Evolutionary conservation across 2,329 filamentous ascomycete species (phyloP).

Genomic region (Neopestalotiopsis clavispora): DNA sequence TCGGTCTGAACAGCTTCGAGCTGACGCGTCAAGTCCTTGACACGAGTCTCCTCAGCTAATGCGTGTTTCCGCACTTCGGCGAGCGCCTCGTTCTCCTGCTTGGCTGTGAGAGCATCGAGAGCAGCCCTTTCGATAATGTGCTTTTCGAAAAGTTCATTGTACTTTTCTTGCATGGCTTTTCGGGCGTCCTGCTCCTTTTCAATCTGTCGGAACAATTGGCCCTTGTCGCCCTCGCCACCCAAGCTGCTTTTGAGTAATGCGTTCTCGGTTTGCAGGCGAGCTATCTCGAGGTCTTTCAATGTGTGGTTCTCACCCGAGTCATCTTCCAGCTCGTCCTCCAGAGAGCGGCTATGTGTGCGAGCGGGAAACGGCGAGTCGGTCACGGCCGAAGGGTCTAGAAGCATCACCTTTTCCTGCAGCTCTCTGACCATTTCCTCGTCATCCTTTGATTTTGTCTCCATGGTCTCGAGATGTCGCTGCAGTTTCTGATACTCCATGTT

Average conservation of each 20-base stretch:
- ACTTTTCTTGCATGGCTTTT: constrained; percentile 57
- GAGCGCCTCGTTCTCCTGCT: constrained; percentile 56
- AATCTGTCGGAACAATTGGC: constrained; percentile 58
- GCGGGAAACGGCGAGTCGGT: constrained; percentile 40
- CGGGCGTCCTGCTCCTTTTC: constrained; percentile 57
- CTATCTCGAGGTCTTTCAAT: constrained; percentile 55
- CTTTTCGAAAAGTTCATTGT: constrained; percentile 63
- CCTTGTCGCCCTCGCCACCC: constrained; percentile 58
- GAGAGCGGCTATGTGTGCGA: constrained; percentile 31
- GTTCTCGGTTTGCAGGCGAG: constrained; percentile 66
- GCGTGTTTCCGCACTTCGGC: constrained; percentile 55
- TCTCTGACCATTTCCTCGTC: constrained; percentile 62
- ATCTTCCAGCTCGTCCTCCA: constrained; percentile 66
- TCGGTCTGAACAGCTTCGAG: constrained; percentile 49
- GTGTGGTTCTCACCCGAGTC: constrained; percentile 46
- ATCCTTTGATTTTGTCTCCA: constrained; percentile 49
- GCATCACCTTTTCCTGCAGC: constrained; percentile 62
- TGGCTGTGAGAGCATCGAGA: constrained; percentile 57
- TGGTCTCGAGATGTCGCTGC: constrained; percentile 32
- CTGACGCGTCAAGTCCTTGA: constrained; percentile 47
- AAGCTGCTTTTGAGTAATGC: constrained; percentile 60
- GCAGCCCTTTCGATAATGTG: constrained; percentile 62
- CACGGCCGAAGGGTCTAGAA: constrained; percentile 32
- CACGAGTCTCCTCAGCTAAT: constrained; percentile 52
- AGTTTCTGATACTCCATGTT: constrained; percentile 37